These are phyloP conservation scores for Boletus rufocinnamomeus DNA, from an alignment of 768 basidiomycete genomes.

Conservation along the genomic window DNA sequence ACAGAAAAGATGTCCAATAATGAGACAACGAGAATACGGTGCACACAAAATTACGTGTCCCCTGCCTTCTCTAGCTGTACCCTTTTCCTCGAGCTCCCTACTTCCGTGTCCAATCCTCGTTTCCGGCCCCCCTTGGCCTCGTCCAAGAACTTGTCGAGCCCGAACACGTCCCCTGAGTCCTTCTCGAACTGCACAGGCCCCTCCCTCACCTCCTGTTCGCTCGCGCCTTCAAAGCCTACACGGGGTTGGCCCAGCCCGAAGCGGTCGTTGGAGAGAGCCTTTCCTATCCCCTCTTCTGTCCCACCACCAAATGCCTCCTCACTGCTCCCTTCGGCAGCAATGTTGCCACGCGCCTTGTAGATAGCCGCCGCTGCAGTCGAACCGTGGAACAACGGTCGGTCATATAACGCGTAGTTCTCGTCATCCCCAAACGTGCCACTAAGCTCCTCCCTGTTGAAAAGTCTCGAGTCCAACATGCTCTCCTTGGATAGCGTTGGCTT, in stretches of 20 bases:
- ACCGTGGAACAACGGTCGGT: constrained; percentile 93
- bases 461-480: constrained; percentile 92
- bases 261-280: constrained; percentile 90
- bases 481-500: constrained; percentile 97
- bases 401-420: constrained; percentile 93
- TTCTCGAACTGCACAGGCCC: constrained; percentile 99
- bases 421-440: constrained; percentile 83
- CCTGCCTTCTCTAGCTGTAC: constrained; percentile 66
- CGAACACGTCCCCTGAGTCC: constrained; percentile 95
- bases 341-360: constrained; percentile 92
- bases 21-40: background rate
- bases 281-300: constrained; percentile 91
- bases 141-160: constrained; percentile 94
- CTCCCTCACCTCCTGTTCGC: constrained; percentile 79
- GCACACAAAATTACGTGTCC: constrained; percentile 36
- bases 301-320: constrained; percentile 94
- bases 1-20: background rate
- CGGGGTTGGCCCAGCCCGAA: constrained; percentile 85
- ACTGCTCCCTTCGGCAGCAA: constrained; percentile 64
- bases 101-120: constrained; percentile 77
- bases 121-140: constrained; percentile 96
- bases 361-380: constrained; percentile 99
- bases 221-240: constrained; percentile 90
- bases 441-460: constrained; percentile 96
- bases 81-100: constrained; percentile 68